Conservation (phyloP, 371 early-diverging fungal genomes). For the Mucor ambiguus region DNA sequence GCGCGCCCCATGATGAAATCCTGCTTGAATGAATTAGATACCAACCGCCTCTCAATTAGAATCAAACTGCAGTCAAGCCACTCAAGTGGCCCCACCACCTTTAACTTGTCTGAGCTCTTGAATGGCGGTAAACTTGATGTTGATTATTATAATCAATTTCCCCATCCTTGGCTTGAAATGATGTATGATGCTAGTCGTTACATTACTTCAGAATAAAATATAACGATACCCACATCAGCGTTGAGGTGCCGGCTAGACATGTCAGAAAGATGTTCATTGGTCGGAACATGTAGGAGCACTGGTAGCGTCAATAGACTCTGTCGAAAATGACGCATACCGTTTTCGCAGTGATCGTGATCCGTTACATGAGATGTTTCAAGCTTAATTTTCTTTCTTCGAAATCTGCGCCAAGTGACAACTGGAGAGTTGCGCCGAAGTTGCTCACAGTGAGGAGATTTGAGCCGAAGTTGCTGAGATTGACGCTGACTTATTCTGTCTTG, state of each 20-base stretch:
- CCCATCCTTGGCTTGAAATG: constrained; percentile 24
- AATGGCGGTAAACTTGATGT: constrained; percentile 4
- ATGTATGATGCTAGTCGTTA: constrained; percentile 17
- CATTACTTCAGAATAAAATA: neutral
- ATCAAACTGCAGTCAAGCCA: neutral
- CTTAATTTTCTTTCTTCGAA: no score
- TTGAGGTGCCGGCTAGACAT: no score
- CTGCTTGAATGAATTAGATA: constrained; percentile 7
- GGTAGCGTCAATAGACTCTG: neutral
- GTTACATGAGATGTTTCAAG: neutral
- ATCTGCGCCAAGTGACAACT: no score
- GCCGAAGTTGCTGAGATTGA: neutral
- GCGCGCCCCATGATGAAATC: constrained; percentile 4
- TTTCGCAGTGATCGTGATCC: neutral
- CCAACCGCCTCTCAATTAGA: neutral
- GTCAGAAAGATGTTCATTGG: no score
- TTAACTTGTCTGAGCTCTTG: neutral
- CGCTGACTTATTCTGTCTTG: neutral
- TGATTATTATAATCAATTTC: constrained; percentile 7
- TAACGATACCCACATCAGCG: no score
- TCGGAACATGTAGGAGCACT: no score
- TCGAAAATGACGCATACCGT: neutral
- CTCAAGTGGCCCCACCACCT: neutral
- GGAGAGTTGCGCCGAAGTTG: neutral
- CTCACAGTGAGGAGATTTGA: neutral